phyloP scores from a whole-genome alignment of 2,329 filamentous ascomycete genomes.

The Fusarium temperatum region DNA sequence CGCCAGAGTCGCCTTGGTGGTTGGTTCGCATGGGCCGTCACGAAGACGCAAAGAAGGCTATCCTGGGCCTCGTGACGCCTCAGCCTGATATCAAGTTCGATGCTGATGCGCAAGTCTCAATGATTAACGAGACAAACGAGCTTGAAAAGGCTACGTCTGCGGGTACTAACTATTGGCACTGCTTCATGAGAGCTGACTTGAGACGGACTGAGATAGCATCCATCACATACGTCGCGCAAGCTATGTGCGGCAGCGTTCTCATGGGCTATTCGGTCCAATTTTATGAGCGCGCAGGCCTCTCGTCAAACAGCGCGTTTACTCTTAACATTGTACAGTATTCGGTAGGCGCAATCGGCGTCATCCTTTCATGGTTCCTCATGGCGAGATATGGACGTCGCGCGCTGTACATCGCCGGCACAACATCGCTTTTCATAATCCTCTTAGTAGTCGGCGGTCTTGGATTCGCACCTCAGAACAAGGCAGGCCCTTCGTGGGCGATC shows the following conservation, averaged over 20 bases:
- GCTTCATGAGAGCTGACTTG: slow-evolving; percentile 57
- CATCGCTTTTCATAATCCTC: slow-evolving; percentile 56
- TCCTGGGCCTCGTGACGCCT: slow-evolving; percentile 41
- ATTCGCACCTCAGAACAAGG: slow-evolving; percentile 60
- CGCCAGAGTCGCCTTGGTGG: slow-evolving; percentile 62
- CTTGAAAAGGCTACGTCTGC: slow-evolving; percentile 52
- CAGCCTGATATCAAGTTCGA: slow-evolving; percentile 28
- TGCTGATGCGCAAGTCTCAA: slow-evolving; percentile 32
- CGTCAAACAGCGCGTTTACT: slow-evolving; percentile 46
- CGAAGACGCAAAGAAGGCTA: slow-evolving; percentile 25
- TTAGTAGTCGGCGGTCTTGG: slow-evolving; percentile 53
- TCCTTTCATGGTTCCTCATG: slow-evolving; percentile 57
- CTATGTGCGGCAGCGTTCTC: slow-evolving; percentile 50
- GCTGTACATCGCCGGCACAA: slow-evolving; percentile 57
- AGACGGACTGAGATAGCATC: slow-evolving; percentile 57
- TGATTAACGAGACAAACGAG: slow-evolving; percentile 52
- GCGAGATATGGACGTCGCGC: slow-evolving; percentile 54
- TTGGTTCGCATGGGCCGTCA: slow-evolving; percentile 46
- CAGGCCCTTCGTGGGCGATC: slow-evolving; percentile 56
- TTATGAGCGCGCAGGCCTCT: slow-evolving; percentile 54
- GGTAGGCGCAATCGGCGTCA: slow-evolving; percentile 55
- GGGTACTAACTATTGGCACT: slow-evolving; percentile 57
- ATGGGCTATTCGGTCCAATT: slow-evolving; percentile 69
- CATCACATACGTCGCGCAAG: slow-evolving; percentile 54
- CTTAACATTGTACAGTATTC: slow-evolving; percentile 54